Conservation (phyloP, 2,329 filamentous ascomycete species). For the Simplicillium sp. region DNA sequence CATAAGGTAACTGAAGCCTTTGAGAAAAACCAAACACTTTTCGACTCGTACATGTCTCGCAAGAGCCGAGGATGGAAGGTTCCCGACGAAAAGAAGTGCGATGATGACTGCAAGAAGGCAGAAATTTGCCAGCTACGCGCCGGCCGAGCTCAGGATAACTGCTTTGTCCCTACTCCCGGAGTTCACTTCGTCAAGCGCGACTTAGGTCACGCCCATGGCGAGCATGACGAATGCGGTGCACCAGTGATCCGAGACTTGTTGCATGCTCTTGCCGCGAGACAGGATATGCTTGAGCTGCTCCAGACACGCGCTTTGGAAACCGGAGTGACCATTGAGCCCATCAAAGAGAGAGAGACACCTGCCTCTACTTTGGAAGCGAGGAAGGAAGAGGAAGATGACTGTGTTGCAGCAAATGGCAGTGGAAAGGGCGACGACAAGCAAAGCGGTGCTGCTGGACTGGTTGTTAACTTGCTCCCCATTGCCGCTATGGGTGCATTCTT, state of each 20-base stretch:
- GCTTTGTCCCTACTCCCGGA: conserved; percentile 26
- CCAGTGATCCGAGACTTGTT: conserved; percentile 19
- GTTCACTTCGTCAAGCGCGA: conserved; percentile 23
- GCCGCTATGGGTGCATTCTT: no score
- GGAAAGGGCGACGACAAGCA: no score
- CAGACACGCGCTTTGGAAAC: conserved; percentile 5
- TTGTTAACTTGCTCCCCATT: no score
- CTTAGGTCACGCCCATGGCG: conserved; percentile 8
- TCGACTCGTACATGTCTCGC: conserved; percentile 37
- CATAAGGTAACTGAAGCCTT: conserved; percentile 44
- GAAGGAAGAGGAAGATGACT: no score
- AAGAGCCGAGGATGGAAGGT: conserved; percentile 36
- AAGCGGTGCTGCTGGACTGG: no score
- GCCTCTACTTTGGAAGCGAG: no score
- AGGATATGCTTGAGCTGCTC: conserved; percentile 15
- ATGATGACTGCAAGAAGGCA: conserved; percentile 27
- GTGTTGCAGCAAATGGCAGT: no score
- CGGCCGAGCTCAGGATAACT: conserved; percentile 42
- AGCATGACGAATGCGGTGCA: conserved; percentile 18
- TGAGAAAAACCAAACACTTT: conserved; percentile 30
- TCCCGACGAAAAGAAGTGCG: conserved; percentile 22
- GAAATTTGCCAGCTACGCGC: conserved; percentile 45
- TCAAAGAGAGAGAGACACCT: no score
- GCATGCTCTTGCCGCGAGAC: conserved; percentile 15
- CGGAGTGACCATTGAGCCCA: conserved; percentile 1